Percentiles rank a stretch among this genome's conserved stretches.
Conservation (phyloP, 2,329 filamentous ascomycete genomes). For the Xylaria sp. region DNA sequence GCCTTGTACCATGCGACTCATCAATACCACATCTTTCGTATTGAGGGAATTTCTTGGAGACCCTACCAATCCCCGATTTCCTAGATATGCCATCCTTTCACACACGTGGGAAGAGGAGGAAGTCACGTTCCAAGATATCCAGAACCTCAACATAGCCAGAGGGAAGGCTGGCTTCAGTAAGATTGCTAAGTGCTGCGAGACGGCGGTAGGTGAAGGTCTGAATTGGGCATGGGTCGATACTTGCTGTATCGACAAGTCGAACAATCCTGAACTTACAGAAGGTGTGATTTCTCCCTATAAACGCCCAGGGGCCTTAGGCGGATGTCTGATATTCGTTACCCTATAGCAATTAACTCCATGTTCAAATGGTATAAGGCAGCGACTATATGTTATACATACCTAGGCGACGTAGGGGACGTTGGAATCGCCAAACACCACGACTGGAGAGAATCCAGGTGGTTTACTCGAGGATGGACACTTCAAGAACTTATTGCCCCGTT, state of each 20-base stretch:
- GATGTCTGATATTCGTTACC: background rate
- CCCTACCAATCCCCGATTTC: constrained; percentile 6
- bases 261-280: constrained; percentile 15
- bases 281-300: background rate
- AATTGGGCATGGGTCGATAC: constrained; percentile 37
- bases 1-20: constrained; percentile 13
- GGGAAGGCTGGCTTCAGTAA: constrained; percentile 30
- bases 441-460: constrained; percentile 12
- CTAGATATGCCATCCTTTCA: constrained; percentile 35
- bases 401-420: constrained; percentile 4
- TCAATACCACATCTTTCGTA: constrained; percentile 12
- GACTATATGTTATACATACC: constrained; percentile 19
- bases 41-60: constrained; percentile 7
- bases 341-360: constrained; percentile 24
- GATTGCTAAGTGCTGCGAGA: constrained; percentile 31
- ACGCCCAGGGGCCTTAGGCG: background rate
- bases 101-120: constrained; percentile 35
- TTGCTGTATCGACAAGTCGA: constrained; percentile 23
- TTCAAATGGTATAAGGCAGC: constrained; percentile 20
- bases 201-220: constrained; percentile 27
- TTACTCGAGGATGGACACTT: constrained; percentile 17
- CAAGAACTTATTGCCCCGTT: constrained; percentile 20
- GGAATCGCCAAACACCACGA: background rate
- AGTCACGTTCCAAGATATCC: constrained; percentile 27
- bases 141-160: constrained; percentile 2